Conservation (phyloP, 805 yeast species). For the Cyberlindnera maclurae region DNA sequence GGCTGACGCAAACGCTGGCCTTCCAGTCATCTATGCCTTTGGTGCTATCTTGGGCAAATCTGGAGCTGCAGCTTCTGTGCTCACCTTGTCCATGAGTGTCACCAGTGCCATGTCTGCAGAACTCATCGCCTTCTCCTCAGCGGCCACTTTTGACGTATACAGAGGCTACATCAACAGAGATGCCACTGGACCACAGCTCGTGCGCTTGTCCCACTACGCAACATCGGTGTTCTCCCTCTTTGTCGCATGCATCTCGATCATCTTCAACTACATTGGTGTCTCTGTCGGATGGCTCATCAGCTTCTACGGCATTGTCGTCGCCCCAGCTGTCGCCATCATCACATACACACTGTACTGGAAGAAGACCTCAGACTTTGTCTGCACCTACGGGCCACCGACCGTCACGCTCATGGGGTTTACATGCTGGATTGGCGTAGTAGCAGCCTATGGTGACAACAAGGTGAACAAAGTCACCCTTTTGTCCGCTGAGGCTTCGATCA, state of each 20-base stretch:
- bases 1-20: conserved; percentile 32
- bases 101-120: conserved; percentile 39
- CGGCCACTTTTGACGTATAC: conserved; percentile 34
- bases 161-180: conserved; percentile 32
- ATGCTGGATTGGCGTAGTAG: conserved; percentile 22
- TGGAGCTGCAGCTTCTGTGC: conserved; percentile 35
- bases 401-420: conserved; percentile 21
- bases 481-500: conserved; percentile 12
- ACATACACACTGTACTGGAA: conserved; percentile 29
- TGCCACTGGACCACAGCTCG: conserved; percentile 33
- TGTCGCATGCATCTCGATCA: conserved; percentile 31
- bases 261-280: conserved; percentile 35
- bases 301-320: conserved; percentile 33
- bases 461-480: conserved; percentile 16
- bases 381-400: conserved; percentile 21
- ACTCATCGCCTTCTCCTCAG: conserved; percentile 34
- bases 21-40: conserved; percentile 31
- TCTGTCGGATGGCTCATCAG: conserved; percentile 35
- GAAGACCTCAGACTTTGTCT: conserved; percentile 13
- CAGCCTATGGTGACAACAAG: conserved; percentile 16
- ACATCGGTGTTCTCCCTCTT: conserved; percentile 34
- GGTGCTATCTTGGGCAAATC: conserved; percentile 41
- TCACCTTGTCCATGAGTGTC: conserved; percentile 36
- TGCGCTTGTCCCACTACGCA: conserved; percentile 28
- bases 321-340: conserved; percentile 31